Evolutionary conservation across 2,329 filamentous ascomycete genomes (phyloP).

Genomic region (Aspergillus sp.): DNA sequence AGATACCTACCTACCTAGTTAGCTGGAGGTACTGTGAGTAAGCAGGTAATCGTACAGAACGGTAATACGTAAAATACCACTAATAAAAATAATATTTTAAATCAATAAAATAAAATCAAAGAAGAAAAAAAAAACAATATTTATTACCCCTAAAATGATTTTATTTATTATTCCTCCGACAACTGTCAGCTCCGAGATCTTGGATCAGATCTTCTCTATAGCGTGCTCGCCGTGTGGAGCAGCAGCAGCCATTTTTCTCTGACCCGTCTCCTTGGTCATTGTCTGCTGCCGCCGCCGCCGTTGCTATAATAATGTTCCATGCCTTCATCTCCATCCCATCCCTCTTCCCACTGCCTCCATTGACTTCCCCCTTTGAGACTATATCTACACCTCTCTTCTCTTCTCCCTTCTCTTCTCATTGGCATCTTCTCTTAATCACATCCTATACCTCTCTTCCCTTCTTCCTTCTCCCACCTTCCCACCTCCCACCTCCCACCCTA

Average conservation of each 20-base stretch:
- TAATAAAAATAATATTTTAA: conserved; percentile 5
- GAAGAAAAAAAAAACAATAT: too few species aligned
- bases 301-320: conserved; percentile 21
- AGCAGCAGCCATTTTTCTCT: conserved; percentile 30
- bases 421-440: not conserved
- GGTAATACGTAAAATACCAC: not conserved
- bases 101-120: not conserved
- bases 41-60: too few species aligned
- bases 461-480: too few species aligned
- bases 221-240: conserved; percentile 29
- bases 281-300: conserved; percentile 24
- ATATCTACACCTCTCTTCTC: conserved; percentile 15
- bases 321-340: conserved; percentile 16
- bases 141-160: not conserved
- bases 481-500: too few species aligned
- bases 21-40: too few species aligned
- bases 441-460: not conserved
- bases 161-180: conserved; percentile 21
- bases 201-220: conserved; percentile 40
- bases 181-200: conserved; percentile 40
- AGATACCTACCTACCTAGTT: too few species aligned
- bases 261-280: conserved; percentile 35
- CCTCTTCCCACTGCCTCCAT: conserved; percentile 8
- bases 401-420: not conserved
- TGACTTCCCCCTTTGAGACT: conserved; percentile 6